phyloP scores from a whole-genome alignment of 2,329 filamentous ascomycete species.

The Phialophora expanda region DNA sequence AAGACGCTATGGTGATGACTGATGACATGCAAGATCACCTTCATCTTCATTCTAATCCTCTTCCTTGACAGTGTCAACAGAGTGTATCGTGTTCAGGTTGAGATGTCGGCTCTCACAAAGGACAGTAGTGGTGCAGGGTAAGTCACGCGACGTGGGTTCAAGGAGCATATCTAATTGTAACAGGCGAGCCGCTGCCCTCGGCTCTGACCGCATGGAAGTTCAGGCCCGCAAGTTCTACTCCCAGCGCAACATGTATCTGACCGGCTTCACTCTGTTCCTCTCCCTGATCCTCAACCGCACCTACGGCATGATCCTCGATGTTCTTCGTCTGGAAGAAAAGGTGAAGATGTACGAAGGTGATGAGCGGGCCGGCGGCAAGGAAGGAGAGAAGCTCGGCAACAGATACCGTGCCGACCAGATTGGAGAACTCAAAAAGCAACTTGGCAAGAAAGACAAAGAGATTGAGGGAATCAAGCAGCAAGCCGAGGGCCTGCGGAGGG shows the following conservation, averaged over 20 bases:
- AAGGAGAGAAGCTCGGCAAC: conserved; percentile 72
- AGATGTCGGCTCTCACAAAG: conserved; percentile 76
- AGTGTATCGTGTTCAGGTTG: conserved; percentile 94
- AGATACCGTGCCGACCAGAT: conserved; percentile 75
- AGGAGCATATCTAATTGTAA: conserved; percentile 10
- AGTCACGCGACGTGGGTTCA: conserved; percentile 40
- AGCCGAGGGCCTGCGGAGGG: conserved; percentile 76
- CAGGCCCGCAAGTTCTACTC: conserved; percentile 99
- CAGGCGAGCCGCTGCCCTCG: conserved; percentile 71
- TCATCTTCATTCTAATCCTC: conserved; percentile 97
- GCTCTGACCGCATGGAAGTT: conserved; percentile 94
- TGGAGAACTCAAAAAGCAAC: conserved; percentile 74
- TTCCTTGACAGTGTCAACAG: conserved; percentile 97
- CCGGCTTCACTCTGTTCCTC: conserved; percentile 98
- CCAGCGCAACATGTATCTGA: conserved; percentile 99
- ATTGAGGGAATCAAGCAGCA: conserved; percentile 92
- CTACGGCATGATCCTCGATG: conserved; percentile 94
- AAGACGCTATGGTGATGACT: conserved; percentile 22
- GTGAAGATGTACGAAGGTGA: conserved; percentile 80
- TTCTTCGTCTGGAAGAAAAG: conserved; percentile 89
- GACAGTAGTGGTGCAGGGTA: conserved; percentile 59
- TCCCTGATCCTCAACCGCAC: conserved; percentile 97
- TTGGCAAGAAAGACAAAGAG: conserved; percentile 78
- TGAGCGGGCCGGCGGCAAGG: conserved; percentile 64
- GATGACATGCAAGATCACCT: conserved; percentile 71